These are phyloP conservation scores for Coccinonectria pachysandricola DNA, from an alignment of 2,329 filamentous ascomycete species.

Conservation along the genomic window DNA sequence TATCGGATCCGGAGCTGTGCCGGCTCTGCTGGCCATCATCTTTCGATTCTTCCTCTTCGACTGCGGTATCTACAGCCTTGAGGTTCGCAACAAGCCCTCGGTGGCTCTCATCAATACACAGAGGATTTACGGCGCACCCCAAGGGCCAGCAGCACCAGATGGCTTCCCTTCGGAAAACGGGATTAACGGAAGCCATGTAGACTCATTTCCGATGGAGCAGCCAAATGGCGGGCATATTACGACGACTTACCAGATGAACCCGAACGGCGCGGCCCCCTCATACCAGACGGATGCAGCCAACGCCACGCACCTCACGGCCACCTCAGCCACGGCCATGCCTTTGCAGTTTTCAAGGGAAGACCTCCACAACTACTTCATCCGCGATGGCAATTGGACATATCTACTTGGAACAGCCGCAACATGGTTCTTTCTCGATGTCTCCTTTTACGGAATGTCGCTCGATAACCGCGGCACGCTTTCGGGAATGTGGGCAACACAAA, in stretches of 20 bases:
- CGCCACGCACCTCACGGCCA: conserved; percentile 18
- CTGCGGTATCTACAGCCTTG: conserved; percentile 53
- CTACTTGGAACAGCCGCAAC: conserved; percentile 32
- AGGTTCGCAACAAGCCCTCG: conserved; percentile 51
- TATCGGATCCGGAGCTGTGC: conserved; percentile 53
- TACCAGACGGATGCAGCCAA: conserved; percentile 16
- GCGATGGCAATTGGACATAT: conserved; percentile 26
- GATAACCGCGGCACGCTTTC: conserved; percentile 30
- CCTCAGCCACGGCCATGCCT: conserved; percentile 28
- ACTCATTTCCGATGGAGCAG: conserved; percentile 12
- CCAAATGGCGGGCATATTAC: conserved; percentile 9
- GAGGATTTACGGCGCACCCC: conserved; percentile 40
- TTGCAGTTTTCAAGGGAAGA: conserved; percentile 39
- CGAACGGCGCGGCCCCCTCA: conserved; percentile 8
- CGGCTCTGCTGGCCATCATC: conserved; percentile 51
- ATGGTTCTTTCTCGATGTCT: conserved; percentile 45
- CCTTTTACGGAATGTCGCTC: conserved; percentile 43
- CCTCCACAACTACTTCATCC: conserved; percentile 40
- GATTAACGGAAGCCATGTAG: conserved; percentile 7
- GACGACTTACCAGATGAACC: conserved; percentile 16
- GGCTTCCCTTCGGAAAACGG: conserved; percentile 11
- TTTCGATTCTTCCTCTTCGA: conserved; percentile 60
- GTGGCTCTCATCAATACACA: conserved; percentile 51
- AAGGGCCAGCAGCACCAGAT: conserved; percentile 9
- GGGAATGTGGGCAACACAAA: conserved; percentile 28